Evolutionary conservation across 2,329 filamentous ascomycete genomes (phyloP).

Genomic region (Zalaria sp.): DNA sequence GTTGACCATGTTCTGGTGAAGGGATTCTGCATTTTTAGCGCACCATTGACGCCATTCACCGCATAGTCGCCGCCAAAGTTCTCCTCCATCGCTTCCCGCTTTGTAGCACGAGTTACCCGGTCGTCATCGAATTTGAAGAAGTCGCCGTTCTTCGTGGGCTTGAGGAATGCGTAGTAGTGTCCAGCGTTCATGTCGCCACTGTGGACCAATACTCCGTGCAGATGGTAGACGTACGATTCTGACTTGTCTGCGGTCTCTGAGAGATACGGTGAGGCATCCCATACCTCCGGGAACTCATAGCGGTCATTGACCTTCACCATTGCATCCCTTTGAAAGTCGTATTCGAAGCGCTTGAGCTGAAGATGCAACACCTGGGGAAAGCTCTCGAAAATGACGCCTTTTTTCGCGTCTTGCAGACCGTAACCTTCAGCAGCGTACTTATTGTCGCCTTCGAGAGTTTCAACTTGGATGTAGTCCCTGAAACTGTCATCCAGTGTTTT

Average conservation of each 20-base stretch:
- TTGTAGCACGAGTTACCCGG: conserved; percentile 85
- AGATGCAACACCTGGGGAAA: conserved; percentile 91
- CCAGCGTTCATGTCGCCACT: conserved; percentile 94
- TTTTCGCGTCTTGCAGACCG: conserved; percentile 90
- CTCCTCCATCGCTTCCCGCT: conserved; percentile 84
- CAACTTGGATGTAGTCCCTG: conserved; percentile 88
- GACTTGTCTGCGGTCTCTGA: conserved; percentile 75
- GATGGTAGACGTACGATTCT: conserved; percentile 79
- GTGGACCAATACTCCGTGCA: conserved; percentile 92
- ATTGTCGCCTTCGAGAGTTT: conserved; percentile 95
- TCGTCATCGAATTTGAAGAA: conserved; percentile 98
- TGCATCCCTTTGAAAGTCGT: conserved; percentile 86
- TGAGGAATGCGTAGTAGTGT: conserved; percentile 96
- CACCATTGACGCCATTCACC: conserved; percentile 38
- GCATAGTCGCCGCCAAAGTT: conserved; percentile 79
- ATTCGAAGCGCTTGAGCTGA: conserved; percentile 94
- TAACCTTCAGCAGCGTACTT: conserved; percentile 90
- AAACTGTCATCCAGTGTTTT: conserved; percentile 89
- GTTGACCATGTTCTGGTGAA: conserved; percentile 50
- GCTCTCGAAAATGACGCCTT: conserved; percentile 91
- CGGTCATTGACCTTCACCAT: conserved; percentile 99
- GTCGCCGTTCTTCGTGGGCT: conserved; percentile 80
- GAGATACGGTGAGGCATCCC: conserved; percentile 77
- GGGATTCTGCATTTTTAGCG: conserved; percentile 45
- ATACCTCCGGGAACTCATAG: conserved; percentile 75